These are phyloP conservation scores for Senecio squalidus DNA, from an alignment of 140 eudicot species.

Conservation along the genomic window DNA sequence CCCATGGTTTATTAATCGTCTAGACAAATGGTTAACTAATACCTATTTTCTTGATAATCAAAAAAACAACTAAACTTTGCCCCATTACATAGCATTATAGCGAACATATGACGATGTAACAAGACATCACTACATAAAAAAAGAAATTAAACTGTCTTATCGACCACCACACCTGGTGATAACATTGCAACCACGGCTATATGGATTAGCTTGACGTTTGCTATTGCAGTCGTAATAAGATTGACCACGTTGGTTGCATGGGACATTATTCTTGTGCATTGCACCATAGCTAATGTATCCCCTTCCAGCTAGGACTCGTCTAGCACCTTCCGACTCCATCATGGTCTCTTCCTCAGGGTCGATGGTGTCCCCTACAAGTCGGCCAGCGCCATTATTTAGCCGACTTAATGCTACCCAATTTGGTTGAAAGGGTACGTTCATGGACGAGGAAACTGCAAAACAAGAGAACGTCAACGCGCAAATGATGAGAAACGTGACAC, in stretches of 20 bases:
- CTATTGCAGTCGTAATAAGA: conserved; percentile 46
- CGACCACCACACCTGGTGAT: conserved; percentile 40
- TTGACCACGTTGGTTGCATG: conserved; percentile 49
- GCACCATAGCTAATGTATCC: conserved; percentile 46
- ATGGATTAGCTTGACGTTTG: conserved; percentile 34
- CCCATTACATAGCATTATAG: neutral
- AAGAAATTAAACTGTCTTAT: neutral
- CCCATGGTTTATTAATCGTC: too few relatives aligned
- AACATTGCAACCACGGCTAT: conserved; percentile 43
- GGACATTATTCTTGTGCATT: conserved; percentile 28
- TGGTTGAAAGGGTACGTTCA: conserved; percentile 6
- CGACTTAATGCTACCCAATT: conserved; percentile 1
- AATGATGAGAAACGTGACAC: conserved; percentile 4
- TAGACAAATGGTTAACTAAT: too few relatives aligned
- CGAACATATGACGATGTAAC: neutral
- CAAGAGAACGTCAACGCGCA: neutral
- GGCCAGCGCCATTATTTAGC: conserved; percentile 3
- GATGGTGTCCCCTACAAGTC: conserved; percentile 22
- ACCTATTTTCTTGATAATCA: too few relatives aligned
- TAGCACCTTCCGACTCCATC: conserved; percentile 33
- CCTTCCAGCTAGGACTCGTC: conserved; percentile 22
- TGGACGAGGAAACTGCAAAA: neutral
- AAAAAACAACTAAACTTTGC: neutral
- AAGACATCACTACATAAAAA: neutral
- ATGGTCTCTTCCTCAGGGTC: conserved; percentile 33